phyloP scores from a whole-genome alignment of 139 green algal species.

The Picochlorum sp. region DNA sequence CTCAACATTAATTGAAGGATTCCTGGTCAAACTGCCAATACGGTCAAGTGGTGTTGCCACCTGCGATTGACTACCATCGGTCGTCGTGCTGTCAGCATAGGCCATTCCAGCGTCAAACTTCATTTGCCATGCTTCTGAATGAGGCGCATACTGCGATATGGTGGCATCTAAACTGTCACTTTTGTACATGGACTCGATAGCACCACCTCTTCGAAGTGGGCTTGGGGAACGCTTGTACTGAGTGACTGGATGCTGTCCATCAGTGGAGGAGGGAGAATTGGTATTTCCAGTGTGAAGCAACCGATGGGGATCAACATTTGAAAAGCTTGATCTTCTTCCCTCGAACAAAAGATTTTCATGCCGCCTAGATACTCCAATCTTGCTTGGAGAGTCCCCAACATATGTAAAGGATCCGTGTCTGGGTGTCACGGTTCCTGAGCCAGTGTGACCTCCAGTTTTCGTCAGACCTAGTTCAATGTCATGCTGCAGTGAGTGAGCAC shows the following conservation, averaged over 20 bases:
- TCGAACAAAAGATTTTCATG: not conserved
- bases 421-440: not conserved
- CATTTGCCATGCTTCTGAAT: not conserved
- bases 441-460: too few relatives aligned
- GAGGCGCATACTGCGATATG: not conserved
- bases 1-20: constrained; percentile 12
- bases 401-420: not conserved
- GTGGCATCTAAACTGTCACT: not conserved
- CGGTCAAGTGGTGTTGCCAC: not conserved
- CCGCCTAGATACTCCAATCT: not conserved
- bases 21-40: not conserved
- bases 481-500: too few relatives aligned
- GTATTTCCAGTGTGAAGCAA: not conserved
- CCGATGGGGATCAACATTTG: not conserved
- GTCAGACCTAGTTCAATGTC: too few relatives aligned
- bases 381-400: not conserved
- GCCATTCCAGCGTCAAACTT: not conserved
- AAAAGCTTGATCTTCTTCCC: not conserved
- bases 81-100: not conserved
- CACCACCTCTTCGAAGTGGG: not conserved
- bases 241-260: not conserved
- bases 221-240: not conserved
- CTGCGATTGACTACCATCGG: not conserved
- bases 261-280: not conserved
- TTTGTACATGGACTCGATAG: not conserved